A percentile compares a stretch with the other conserved stretches of the same genome.
Evolutionary conservation across 1,284 basidiomycete genomes (phyloP).

Genomic region (Fomitopsis schrenkii): DNA sequence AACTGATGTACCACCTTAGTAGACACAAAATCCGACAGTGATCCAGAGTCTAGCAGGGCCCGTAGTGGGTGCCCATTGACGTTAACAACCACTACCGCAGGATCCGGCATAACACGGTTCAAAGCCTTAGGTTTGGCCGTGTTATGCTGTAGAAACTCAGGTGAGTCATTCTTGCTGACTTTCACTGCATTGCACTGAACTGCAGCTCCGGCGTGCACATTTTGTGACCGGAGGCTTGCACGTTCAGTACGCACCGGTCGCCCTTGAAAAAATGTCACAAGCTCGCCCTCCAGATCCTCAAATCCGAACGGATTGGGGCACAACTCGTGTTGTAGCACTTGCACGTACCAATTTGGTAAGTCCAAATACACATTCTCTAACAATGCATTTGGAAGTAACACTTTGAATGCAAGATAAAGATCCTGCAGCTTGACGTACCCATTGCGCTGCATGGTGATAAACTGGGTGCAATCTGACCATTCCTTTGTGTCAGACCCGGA

Average conservation of each 20-base stretch:
- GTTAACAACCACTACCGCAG: conserved; percentile 22
- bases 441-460: not conserved
- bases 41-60: conserved; percentile 30
- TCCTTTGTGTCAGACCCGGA: not conserved
- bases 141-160: conserved; percentile 5
- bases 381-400: not conserved
- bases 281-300: conserved; percentile 8
- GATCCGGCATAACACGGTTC: conserved; percentile 18
- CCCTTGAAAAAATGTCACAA: not conserved
- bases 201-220: not conserved
- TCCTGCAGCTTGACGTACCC: conserved; percentile 1
- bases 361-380: conserved; percentile 8
- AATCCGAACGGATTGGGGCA: not conserved
- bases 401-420: not conserved
- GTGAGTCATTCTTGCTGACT: not conserved
- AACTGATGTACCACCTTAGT: conserved; percentile 29
- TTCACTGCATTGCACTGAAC: not conserved
- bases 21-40: conserved; percentile 33
- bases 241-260: not conserved
- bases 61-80: conserved; percentile 23
- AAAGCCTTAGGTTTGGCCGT: conserved; percentile 2
- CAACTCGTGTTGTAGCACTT: not conserved
- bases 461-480: not conserved
- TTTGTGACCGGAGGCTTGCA: not conserved
- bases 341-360: conserved; percentile 8